phyloP scores from a whole-genome alignment of 306 rosid species.

The Macrotyloma uniflorum region DNA sequence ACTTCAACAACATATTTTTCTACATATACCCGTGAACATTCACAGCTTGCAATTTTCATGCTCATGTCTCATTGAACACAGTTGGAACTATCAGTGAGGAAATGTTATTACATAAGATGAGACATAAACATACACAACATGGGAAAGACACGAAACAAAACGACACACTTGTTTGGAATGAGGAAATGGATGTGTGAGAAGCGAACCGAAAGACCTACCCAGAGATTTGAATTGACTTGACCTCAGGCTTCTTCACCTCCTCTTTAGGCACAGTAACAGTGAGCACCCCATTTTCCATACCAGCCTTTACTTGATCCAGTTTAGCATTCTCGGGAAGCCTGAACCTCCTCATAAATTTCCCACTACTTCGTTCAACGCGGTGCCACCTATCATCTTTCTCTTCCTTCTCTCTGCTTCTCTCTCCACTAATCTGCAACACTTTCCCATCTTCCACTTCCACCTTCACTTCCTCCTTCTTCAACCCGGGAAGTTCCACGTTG shows the following conservation, averaged over 20 bases:
- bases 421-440: constrained; percentile 42
- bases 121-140: no score
- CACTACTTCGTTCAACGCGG: constrained; percentile 33
- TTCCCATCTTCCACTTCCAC: constrained; percentile 38
- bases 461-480: constrained; percentile 47
- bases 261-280: constrained; percentile 42
- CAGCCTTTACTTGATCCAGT: not conserved
- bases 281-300: constrained; percentile 42
- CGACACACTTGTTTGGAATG: not conserved
- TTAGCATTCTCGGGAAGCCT: not conserved
- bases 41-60: no score
- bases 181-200: no score
- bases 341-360: constrained; percentile 41
- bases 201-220: not conserved
- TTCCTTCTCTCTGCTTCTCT: constrained; percentile 38
- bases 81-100: no score
- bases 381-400: constrained; percentile 42
- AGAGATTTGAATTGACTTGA: constrained; percentile 35
- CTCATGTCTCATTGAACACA: no score
- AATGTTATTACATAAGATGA: not conserved
- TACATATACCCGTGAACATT: no score
- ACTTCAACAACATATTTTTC: no score
- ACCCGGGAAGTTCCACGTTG: constrained; percentile 36
- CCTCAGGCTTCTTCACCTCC: constrained; percentile 34
- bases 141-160: no score